These are phyloP conservation scores for Linaria vulgaris DNA, from an alignment of 257 asterid genomes.

Conservation along the genomic window DNA sequence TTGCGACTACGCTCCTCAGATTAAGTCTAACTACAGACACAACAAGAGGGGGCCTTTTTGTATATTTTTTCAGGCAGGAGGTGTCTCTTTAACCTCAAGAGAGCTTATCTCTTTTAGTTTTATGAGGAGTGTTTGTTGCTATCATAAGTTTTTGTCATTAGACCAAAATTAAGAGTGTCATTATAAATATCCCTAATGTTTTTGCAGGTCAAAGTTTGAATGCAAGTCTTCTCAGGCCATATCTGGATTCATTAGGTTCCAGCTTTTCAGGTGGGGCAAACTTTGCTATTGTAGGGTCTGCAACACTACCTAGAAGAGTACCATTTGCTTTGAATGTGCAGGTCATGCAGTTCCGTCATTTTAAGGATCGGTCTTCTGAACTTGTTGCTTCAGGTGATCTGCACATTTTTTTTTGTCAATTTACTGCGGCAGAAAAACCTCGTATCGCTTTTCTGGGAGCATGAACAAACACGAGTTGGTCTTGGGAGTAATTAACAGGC, in stretches of 20 bases:
- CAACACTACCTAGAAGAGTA: slow-evolving; percentile 53
- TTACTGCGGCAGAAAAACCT: not conserved
- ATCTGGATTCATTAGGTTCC: slow-evolving; percentile 67
- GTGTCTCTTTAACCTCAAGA: too few species aligned
- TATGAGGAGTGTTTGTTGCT: too few species aligned
- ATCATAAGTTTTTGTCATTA: too few species aligned
- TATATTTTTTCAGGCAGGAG: too few species aligned
- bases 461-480: not conserved
- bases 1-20: too few species aligned
- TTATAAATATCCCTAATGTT: slow-evolving; percentile 5
- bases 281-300: slow-evolving; percentile 81
- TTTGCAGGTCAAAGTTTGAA: slow-evolving; percentile 71
- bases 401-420: not conserved
- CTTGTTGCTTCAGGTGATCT: slow-evolving; percentile 56
- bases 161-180: too few species aligned
- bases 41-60: too few species aligned
- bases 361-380: slow-evolving; percentile 64
- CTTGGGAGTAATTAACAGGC: not conserved
- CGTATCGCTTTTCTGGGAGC: not conserved
- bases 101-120: too few species aligned
- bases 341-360: slow-evolving; percentile 73
- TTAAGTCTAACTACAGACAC: too few species aligned
- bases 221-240: slow-evolving; percentile 63
- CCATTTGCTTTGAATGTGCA: slow-evolving; percentile 77
- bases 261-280: slow-evolving; percentile 74